A percentile compares a stretch with the other conserved stretches of the same genome.
These are phyloP conservation scores for Porpolomopsis calyptriformis DNA, from an alignment of 768 basidiomycete genomes.

Conservation along the genomic window DNA sequence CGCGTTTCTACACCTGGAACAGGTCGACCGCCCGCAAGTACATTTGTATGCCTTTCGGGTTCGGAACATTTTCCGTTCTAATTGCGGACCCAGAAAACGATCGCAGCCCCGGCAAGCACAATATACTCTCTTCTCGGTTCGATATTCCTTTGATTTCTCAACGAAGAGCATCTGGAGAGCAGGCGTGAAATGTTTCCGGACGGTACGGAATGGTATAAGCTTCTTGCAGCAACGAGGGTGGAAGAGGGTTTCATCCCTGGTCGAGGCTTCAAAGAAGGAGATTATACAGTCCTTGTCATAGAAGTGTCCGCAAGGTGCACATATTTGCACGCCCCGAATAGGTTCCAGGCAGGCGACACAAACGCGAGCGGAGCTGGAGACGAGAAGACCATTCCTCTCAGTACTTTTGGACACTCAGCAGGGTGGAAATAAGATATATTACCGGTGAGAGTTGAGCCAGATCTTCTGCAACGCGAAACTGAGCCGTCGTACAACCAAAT, in stretches of 20 bases:
- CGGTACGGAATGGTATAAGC: slow-evolving; percentile 15
- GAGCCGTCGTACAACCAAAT: too few relatives aligned
- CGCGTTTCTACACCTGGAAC: slow-evolving; percentile 24
- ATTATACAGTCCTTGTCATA: slow-evolving; percentile 27
- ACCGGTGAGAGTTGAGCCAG: too few relatives aligned
- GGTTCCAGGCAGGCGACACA: slow-evolving; percentile 9
- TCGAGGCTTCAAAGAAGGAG: slow-evolving; percentile 24
- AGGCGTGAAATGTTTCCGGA: slow-evolving; percentile 12
- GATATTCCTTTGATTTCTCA: slow-evolving; percentile 37
- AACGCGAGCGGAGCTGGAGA: neutral
- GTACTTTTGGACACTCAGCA: too few relatives aligned
- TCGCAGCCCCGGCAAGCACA: slow-evolving; percentile 41
- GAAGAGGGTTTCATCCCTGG: slow-evolving; percentile 31
- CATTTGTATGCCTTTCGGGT: slow-evolving; percentile 22
- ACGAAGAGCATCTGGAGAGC: slow-evolving; percentile 22
- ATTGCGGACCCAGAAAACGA: slow-evolving; percentile 37
- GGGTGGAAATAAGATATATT: too few relatives aligned
- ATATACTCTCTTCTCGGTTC: slow-evolving; percentile 37
- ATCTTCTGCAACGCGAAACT: too few relatives aligned
- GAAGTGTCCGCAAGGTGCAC: slow-evolving; percentile 27
- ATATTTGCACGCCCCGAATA: slow-evolving; percentile 6
- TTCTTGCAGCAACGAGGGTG: slow-evolving; percentile 32
- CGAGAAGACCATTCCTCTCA: too few relatives aligned
- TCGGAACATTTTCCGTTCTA: slow-evolving; percentile 13
- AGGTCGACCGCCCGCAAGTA: slow-evolving; percentile 42